Conservation (phyloP, 2,329 filamentous ascomycete genomes). For the Hymenotorrendiella dingleyae region DNA sequence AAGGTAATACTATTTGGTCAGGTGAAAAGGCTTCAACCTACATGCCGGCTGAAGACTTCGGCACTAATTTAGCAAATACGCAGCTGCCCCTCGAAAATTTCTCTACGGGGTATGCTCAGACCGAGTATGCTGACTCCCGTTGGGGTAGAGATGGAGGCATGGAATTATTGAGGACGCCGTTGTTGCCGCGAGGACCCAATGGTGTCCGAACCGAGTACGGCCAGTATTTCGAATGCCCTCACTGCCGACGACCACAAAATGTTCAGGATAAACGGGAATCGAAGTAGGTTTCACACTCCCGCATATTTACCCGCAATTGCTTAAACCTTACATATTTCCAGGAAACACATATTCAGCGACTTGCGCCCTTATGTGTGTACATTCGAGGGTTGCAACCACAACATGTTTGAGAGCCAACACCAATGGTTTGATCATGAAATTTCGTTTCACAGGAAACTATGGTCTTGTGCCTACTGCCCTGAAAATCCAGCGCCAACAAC, state of each 20-base stretch:
- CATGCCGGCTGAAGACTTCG: neutral
- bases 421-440: conserved; percentile 32
- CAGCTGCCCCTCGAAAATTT: neutral
- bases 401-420: conserved; percentile 26
- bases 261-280: conserved; percentile 13
- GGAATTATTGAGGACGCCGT: conserved; percentile 1
- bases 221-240: conserved; percentile 4
- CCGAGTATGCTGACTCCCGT: conserved; percentile 4
- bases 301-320: too few species aligned
- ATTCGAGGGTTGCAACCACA: conserved; percentile 26
- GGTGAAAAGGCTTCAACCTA: conserved; percentile 5
- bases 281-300: conserved; percentile 19
- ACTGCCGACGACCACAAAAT: conserved; percentile 7
- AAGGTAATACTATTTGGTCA: conserved; percentile 7
- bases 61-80: neutral
- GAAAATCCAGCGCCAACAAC: neutral
- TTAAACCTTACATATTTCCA: neutral
- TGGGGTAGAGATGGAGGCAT: neutral
- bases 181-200: neutral
- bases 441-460: conserved; percentile 25
- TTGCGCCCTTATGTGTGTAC: conserved; percentile 33
- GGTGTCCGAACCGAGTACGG: conserved; percentile 7
- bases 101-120: neutral
- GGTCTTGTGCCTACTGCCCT: conserved; percentile 23
- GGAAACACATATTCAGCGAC: conserved; percentile 27